Evolutionary conservation across 2,329 filamentous ascomycete genomes (phyloP).

Genomic region (Tolypocladium nubicola): DNA sequence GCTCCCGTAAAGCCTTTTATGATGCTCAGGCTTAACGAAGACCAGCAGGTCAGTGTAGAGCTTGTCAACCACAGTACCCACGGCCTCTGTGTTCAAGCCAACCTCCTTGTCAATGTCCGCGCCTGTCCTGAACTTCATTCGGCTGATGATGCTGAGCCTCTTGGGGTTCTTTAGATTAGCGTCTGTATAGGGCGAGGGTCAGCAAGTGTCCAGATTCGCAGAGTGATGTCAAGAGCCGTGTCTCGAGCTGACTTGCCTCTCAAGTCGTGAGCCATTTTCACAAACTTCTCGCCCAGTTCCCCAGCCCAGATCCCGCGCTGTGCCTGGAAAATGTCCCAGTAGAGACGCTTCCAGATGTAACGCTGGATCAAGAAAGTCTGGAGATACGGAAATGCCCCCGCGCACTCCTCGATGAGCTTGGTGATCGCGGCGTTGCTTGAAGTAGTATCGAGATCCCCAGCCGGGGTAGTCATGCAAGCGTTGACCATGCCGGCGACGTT

Average conservation of each 20-base stretch:
- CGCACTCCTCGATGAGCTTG: not conserved
- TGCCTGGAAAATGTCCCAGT: not conserved
- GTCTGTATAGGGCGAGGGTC: not conserved
- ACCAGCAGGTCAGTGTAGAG: not conserved
- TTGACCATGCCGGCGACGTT: not conserved
- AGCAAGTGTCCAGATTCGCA: not conserved
- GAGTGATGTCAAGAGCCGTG: not conserved
- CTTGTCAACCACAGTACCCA: not conserved
- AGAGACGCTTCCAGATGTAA: not conserved
- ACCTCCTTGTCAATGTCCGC: not conserved
- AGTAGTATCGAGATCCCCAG: not conserved
- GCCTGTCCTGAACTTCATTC: not conserved
- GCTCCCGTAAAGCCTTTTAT: not conserved
- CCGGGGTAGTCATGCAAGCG: not conserved
- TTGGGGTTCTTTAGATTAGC: not conserved
- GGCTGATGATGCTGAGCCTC: not conserved
- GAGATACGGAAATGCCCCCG: not conserved
- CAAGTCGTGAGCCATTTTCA: not conserved
- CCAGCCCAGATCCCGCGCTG: not conserved
- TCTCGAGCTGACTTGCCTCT: not conserved
- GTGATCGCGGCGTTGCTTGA: not conserved
- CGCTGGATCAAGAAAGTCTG: not conserved
- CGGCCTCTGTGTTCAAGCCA: not conserved
- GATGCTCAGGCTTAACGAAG: not conserved
- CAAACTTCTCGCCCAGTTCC: not conserved